Base-by-base conservation (phyloP, 1,284 basidiomycete genomes). In the Rhodotorula sp. region DNA sequence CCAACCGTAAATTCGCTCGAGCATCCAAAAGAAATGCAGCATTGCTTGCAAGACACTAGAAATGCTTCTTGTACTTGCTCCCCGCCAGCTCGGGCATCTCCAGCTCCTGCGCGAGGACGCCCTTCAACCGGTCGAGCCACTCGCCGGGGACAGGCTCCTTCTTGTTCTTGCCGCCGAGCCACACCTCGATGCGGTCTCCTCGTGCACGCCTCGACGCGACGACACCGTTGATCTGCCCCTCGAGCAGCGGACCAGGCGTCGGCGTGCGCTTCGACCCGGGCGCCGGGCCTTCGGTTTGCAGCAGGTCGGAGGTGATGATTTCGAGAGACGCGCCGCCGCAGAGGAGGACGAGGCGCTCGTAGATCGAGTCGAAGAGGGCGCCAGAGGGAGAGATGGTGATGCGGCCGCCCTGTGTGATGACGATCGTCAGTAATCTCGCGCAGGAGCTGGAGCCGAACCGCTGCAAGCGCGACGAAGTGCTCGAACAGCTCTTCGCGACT, bases 181-280 rank as follows among this genome's bases (percentile, higher is more conserved):
- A 76, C 21, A 76, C 42, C 52, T 76, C 75, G 50, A 76, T 74
- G n/a, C 75, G 68, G 66, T 76, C 75, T 17, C 75, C 75, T 4
- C 75, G 48, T 14, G 73, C 73, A 45, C 75, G 68, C 34, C 75
- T 64, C 42, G 53, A 59, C 7, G 75, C 75, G 14, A 76, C 75
- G 46, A 70, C 73, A 2, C 75, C 75, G 42, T 66, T 72, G 59
- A 76, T 69, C 41, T 68, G 56, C 0, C 74, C 74, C 25, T 68
- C 64, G 53, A 64, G 61, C 19, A n/a, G 27, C 27, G 60, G 59
- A 16, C 61, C 66, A 12, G 61, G 45, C 23, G 57, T 62, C 25
- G 46, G 41, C 25, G 62, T 44, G 17, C 61, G 55, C 46, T 73
- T 70, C 48, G 61, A 49, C 8, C 19, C 45, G 9, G 62, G 59